Conservation (phyloP, 495 filamentous ascomycete species). For the Amniculicola lignicola region DNA sequence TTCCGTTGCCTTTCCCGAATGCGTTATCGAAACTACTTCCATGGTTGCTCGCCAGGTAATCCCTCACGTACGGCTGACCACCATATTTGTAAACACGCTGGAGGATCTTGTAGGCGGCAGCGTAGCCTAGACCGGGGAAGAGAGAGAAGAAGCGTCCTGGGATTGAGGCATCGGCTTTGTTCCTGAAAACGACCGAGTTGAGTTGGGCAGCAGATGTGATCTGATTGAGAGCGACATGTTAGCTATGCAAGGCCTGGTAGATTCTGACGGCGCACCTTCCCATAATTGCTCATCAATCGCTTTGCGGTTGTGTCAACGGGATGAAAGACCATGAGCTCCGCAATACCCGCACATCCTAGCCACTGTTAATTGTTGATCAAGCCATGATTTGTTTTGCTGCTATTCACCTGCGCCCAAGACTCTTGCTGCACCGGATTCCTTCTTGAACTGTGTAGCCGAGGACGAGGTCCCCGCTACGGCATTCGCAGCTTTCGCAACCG, state of each 20-base stretch:
- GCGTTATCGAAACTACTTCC: slow-evolving; percentile 76
- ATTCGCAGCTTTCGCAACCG: slow-evolving; percentile 23
- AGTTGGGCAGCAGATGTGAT: slow-evolving; percentile 60
- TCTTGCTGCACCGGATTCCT: slow-evolving; percentile 82
- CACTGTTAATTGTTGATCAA: slow-evolving; percentile 20
- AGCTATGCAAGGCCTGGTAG: slow-evolving; percentile 15
- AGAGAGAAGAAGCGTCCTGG: slow-evolving; percentile 86
- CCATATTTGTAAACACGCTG: slow-evolving; percentile 99
- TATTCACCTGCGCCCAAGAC: slow-evolving; percentile 80
- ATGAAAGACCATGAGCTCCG: slow-evolving; percentile 86
- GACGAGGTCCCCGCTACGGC: slow-evolving; percentile 27
- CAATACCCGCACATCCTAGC: slow-evolving; percentile 87
- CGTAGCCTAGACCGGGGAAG: slow-evolving; percentile 95
- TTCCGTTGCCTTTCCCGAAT: slow-evolving; percentile 94
- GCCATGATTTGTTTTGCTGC: neutral
- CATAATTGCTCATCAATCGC: slow-evolving; percentile 98
- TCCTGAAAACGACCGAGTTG: slow-evolving; percentile 91
- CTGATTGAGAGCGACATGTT: slow-evolving; percentile 41
- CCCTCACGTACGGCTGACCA: slow-evolving; percentile 91
- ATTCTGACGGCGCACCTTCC: slow-evolving; percentile 51
- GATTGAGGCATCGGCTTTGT: slow-evolving; percentile 68
- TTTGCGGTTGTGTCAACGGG: slow-evolving; percentile 93
- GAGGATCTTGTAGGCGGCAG: slow-evolving; percentile 93
- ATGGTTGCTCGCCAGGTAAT: slow-evolving; percentile 81
- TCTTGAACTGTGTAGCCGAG: slow-evolving; percentile 65